Conservation (phyloP, 805 yeast species). For the Cyberlindnera saturnus region DNA sequence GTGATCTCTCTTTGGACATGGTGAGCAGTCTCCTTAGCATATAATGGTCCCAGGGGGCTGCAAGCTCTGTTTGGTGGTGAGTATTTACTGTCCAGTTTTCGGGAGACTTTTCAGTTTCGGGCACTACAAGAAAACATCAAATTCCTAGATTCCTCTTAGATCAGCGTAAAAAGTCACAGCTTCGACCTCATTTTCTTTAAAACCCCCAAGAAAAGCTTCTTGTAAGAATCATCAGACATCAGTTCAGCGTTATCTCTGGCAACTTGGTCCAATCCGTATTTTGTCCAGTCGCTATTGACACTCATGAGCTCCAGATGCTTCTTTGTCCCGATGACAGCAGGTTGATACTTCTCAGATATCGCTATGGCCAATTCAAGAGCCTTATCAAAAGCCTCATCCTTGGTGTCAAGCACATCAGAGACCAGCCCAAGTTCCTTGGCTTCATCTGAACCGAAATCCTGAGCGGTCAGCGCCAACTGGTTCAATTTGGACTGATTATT, state of each 20-base stretch:
- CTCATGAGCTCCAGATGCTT: conserved; percentile 39
- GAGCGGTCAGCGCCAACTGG: conserved; percentile 60
- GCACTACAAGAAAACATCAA: no score
- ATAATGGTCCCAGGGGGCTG: background rate
- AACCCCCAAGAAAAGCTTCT: conserved; percentile 5
- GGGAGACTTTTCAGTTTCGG: no score
- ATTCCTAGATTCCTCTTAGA: no score
- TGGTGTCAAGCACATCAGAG: conserved; percentile 38
- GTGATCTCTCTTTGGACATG: conserved; percentile 7
- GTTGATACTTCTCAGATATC: conserved; percentile 42
- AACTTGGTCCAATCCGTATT: conserved; percentile 42
- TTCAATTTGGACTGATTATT: conserved; percentile 51
- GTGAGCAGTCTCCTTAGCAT: background rate
- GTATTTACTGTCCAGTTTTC: no score
- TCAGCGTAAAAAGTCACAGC: background rate
- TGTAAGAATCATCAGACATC: conserved; percentile 10
- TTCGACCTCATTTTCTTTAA: conserved; percentile 4
- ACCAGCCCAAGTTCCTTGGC: conserved; percentile 53
- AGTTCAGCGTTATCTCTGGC: conserved; percentile 44
- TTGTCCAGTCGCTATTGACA: conserved; percentile 30
- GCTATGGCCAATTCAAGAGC: conserved; percentile 42
- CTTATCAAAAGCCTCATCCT: conserved; percentile 40
- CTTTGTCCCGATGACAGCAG: conserved; percentile 66
- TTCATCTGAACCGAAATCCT: conserved; percentile 45
- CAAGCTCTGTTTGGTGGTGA: no score